phyloP scores from a whole-genome alignment of 352 stramenopile species.

The Globisporangium takayamanum region DNA sequence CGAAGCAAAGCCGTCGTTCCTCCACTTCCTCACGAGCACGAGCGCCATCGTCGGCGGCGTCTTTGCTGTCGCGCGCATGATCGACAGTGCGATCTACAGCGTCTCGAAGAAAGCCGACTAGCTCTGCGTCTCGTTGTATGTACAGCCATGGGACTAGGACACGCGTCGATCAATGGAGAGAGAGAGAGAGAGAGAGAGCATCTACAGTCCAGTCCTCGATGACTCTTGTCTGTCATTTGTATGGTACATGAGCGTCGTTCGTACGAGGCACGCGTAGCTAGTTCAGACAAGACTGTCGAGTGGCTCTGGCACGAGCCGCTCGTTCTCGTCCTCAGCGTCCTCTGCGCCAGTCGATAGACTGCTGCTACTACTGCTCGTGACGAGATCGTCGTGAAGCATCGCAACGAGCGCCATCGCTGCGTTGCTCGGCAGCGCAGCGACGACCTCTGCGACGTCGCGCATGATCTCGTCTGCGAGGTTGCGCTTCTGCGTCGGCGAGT shows the following conservation, averaged over 20 bases:
- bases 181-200: neutral
- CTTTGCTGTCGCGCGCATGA: conserved; percentile 82
- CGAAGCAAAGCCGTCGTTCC: conserved; percentile 74
- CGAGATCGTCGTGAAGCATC: conserved; percentile 46
- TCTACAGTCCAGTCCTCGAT: too few species aligned
- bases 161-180: neutral
- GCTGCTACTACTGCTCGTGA: conserved; percentile 4
- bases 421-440: conserved; percentile 47
- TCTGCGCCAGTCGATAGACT: neutral
- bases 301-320: neutral
- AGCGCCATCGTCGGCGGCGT: conserved; percentile 84
- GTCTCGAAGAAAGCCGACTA: conserved; percentile 88
- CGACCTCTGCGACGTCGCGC: conserved; percentile 44
- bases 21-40: conserved; percentile 85
- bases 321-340: neutral
- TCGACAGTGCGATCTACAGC: conserved; percentile 84
- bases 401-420: conserved; percentile 39
- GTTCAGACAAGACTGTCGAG: too few species aligned
- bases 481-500: conserved; percentile 43
- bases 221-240: too few species aligned
- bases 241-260: too few species aligned
- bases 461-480: conserved; percentile 58
- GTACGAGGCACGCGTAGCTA: too few species aligned
- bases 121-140: neutral
- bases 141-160: too few species aligned